phyloP scores from a whole-genome alignment of 148 eudicot species.

The Euryodendron excelsum region DNA sequence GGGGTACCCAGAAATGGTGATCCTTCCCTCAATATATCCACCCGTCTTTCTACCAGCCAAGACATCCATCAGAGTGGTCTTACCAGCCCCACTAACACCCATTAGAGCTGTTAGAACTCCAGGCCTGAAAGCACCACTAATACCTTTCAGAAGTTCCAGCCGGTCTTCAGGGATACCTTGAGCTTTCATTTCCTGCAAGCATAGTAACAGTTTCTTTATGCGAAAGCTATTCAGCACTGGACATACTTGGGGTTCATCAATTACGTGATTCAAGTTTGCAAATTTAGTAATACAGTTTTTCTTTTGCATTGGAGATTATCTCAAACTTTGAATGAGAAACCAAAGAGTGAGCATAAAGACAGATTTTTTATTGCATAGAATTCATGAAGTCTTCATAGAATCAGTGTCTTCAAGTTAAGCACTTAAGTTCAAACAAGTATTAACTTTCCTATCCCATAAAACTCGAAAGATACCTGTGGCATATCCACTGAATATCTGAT shows the following conservation, averaged over 20 bases:
- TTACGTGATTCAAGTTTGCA: too few species aligned
- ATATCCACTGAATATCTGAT: slow-evolving; percentile 70
- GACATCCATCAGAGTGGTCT: slow-evolving; percentile 84
- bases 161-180: slow-evolving; percentile 60
- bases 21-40: slow-evolving; percentile 59
- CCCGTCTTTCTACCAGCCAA: slow-evolving; percentile 79
- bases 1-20: slow-evolving; percentile 61
- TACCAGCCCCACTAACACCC: slow-evolving; percentile 74
- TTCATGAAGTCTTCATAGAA: too few species aligned
- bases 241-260: slow-evolving; percentile 21
- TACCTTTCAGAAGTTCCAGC: slow-evolving; percentile 64
- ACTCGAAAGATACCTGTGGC: slow-evolving; percentile 51
- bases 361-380: neutral
- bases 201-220: neutral
- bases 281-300: too few species aligned
- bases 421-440: neutral
- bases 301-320: slow-evolving; percentile 54
- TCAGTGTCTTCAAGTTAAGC: neutral
- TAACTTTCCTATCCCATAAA: neutral
- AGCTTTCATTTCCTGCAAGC: slow-evolving; percentile 68
- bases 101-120: slow-evolving; percentile 67
- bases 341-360: slow-evolving; percentile 18
- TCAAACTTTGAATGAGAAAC: slow-evolving; percentile 39
- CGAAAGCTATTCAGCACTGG: too few species aligned
- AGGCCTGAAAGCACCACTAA: slow-evolving; percentile 83